Percentiles rank a stretch among this genome's conserved stretches.
phyloP scores from a whole-genome alignment of 78 protist genomes.

The Andalucia godoyi region DNA sequence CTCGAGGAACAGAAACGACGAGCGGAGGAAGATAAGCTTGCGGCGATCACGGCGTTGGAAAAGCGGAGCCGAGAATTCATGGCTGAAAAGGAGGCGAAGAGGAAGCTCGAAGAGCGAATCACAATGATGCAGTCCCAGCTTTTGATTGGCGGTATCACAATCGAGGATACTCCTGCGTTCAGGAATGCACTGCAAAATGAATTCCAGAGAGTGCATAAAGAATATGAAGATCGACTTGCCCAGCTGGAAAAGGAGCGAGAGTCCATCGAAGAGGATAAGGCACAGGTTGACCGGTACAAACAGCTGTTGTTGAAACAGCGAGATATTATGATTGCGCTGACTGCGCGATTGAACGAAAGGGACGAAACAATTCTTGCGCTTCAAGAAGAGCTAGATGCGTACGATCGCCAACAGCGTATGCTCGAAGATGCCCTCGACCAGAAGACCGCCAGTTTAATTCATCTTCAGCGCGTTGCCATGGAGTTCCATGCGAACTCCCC shows the following conservation, averaged over 20 bases:
- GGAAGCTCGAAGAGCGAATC: constrained; percentile 20
- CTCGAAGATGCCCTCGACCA: constrained; percentile 35
- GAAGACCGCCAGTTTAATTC: constrained; percentile 15
- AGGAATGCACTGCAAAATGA: constrained; percentile 1
- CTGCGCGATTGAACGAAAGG: constrained; percentile 33
- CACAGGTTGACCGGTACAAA: constrained; percentile 45
- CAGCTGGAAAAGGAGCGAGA: constrained; percentile 35
- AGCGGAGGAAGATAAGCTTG: constrained; percentile 30
- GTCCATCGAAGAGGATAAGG: constrained; percentile 25
- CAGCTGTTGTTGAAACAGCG: constrained; percentile 52
- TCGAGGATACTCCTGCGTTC: constrained; percentile 5
- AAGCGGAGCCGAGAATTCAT: background rate
- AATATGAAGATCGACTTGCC: constrained; percentile 3
- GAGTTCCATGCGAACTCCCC: background rate
- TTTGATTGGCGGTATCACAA: background rate
- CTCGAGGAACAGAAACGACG: constrained; percentile 32
- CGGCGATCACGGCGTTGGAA: constrained; percentile 24
- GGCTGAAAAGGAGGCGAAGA: constrained; percentile 18
- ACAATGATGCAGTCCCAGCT: constrained; percentile 14
- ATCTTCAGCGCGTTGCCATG: background rate
- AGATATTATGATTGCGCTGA: constrained; percentile 52
- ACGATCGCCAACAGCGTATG: constrained; percentile 21
- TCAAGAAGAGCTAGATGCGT: constrained; percentile 45
- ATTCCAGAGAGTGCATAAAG: background rate
- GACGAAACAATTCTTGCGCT: constrained; percentile 34